These are phyloP conservation scores for Chaetomium globosum DNA, from an alignment of 2,329 filamentous ascomycete species.

Conservation along the genomic window DNA sequence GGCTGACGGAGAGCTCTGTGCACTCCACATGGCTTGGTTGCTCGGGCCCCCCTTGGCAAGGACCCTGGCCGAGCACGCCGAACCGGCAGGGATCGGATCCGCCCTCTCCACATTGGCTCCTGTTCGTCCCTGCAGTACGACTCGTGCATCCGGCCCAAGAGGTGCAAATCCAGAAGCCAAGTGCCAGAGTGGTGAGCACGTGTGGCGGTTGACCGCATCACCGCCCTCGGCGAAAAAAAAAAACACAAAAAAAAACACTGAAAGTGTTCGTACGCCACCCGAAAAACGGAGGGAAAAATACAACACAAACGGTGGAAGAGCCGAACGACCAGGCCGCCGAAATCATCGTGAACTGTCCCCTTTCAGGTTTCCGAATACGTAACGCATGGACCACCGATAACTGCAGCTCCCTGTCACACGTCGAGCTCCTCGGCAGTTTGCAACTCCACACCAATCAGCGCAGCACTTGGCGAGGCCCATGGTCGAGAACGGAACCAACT, in stretches of 20 bases:
- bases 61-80: conserved; percentile 12
- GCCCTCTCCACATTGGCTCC: conserved; percentile 22
- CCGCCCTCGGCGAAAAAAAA: not conserved
- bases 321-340: not conserved
- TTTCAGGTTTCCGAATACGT: not conserved
- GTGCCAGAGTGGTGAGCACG: not conserved
- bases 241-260: not conserved
- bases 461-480: conserved; percentile 4
- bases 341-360: not conserved
- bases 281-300: not conserved
- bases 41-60: conserved; percentile 23
- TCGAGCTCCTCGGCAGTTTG: conserved; percentile 19
- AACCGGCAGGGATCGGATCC: conserved; percentile 21
- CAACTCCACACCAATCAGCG: conserved; percentile 15
- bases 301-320: not conserved
- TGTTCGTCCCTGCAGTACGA: conserved; percentile 18
- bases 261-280: not conserved
- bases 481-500: conserved; percentile 1
- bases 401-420: conserved; percentile 6
- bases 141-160: conserved; percentile 17
- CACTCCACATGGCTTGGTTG: conserved; percentile 18
- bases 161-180: not conserved
- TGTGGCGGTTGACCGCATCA: conserved; percentile 1
- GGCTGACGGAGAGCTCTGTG: conserved; percentile 13
- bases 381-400: conserved; percentile 10